Conservation (phyloP, 1,284 basidiomycete genomes). For the Apiotrichum domesticum region DNA sequence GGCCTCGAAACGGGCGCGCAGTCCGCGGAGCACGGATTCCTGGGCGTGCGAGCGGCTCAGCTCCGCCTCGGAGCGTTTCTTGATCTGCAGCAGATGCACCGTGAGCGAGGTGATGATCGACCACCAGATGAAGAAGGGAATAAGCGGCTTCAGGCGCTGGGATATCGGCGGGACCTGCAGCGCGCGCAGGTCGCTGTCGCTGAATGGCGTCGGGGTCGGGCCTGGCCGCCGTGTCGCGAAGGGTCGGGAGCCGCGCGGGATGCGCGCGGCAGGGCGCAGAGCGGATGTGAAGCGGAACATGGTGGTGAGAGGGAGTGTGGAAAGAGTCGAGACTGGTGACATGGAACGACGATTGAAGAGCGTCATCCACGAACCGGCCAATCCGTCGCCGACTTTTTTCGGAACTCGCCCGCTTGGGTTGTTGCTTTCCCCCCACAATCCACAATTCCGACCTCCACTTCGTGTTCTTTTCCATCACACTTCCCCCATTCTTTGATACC, state of each 20-base stretch:
- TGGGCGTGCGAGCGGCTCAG: constrained; percentile 28
- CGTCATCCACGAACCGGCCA: too few species aligned
- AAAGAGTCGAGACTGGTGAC: too few species aligned
- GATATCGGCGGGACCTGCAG: constrained; percentile 32
- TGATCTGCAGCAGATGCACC: constrained; percentile 34
- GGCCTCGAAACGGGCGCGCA: constrained; percentile 21
- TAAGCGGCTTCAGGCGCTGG: constrained; percentile 33
- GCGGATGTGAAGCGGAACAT: background rate
- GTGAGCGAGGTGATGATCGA: constrained; percentile 42
- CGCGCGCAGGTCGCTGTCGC: background rate
- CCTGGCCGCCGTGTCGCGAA: too few species aligned
- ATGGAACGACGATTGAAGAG: too few species aligned
- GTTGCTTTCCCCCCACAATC: too few species aligned
- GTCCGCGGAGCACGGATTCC: constrained; percentile 31
- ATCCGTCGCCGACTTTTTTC: background rate
- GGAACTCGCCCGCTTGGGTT: too few species aligned
- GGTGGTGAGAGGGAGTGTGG: background rate
- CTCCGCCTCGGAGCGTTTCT: constrained; percentile 29
- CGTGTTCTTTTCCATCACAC: too few species aligned
- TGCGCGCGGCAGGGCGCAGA: background rate
- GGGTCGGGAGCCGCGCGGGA: background rate
- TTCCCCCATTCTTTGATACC: too few species aligned
- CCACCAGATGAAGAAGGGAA: constrained; percentile 46
- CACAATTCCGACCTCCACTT: background rate
- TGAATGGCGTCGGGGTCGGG: background rate